Conservation (phyloP, 805 yeast genomes). For the Lachancea kluyveri region DNA sequence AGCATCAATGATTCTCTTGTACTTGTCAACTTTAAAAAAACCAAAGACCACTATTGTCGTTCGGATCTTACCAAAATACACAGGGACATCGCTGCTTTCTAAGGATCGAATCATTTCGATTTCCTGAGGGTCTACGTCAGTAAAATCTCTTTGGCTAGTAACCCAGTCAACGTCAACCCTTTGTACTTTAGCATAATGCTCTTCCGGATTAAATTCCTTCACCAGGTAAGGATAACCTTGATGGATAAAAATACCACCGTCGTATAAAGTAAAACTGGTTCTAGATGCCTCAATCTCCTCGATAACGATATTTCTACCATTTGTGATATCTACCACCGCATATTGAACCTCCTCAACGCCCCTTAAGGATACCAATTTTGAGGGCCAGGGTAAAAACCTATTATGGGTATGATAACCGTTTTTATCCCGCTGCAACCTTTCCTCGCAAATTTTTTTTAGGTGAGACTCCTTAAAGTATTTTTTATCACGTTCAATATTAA, state of each 20-base stretch:
- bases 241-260: constrained; percentile 89
- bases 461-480: constrained; percentile 42
- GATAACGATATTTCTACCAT: constrained; percentile 65
- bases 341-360: constrained; percentile 76
- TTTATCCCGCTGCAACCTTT: constrained; percentile 35
- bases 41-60: constrained; percentile 84
- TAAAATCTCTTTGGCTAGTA: constrained; percentile 85
- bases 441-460: constrained; percentile 32
- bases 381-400: constrained; percentile 75
- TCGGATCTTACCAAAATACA: constrained; percentile 68
- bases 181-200: constrained; percentile 75
- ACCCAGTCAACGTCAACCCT: constrained; percentile 92
- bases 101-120: constrained; percentile 59
- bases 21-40: constrained; percentile 76
- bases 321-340: constrained; percentile 88
- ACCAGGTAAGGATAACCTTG: constrained; percentile 90
- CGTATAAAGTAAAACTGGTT: constrained; percentile 83
- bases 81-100: constrained; percentile 46
- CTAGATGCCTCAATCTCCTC: constrained; percentile 88
- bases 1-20: constrained; percentile 79
- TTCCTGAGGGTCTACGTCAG: constrained; percentile 84
- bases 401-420: constrained; percentile 50
- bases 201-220: constrained; percentile 73
- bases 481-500: constrained; percentile 46
- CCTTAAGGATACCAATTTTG: constrained; percentile 67